phyloP scores from a whole-genome alignment of 116 monocot genomes.

The Dioscorea cayenensis region DNA sequence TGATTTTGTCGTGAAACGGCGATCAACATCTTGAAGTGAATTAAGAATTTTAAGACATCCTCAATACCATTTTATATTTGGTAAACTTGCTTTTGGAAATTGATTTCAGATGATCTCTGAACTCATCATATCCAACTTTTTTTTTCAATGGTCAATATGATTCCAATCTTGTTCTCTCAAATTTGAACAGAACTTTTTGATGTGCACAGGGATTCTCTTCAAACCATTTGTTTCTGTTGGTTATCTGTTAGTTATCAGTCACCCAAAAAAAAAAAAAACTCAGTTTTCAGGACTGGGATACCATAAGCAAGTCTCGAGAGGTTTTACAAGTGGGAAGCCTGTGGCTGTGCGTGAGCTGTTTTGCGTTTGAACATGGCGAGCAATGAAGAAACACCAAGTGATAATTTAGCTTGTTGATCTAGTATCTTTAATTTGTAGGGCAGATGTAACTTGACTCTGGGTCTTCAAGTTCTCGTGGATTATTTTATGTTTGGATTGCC shows the following conservation, averaged over 20 bases:
- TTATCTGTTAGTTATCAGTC: not conserved
- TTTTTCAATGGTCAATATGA: not conserved
- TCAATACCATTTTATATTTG: not conserved
- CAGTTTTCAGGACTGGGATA: not conserved
- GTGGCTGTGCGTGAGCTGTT: too few species aligned
- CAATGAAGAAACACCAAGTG: not conserved
- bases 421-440: too few species aligned
- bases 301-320: not conserved
- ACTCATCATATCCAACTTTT: not conserved
- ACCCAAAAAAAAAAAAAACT: not conserved
- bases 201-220: not conserved
- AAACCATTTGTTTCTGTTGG: not conserved
- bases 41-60: not conserved
- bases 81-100: not conserved
- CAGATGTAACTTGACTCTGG: not conserved
- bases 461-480: not conserved
- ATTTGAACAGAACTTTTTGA: not conserved
- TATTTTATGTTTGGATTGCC: too few species aligned
- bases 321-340: not conserved
- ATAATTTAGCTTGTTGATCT: not conserved
- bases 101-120: not conserved
- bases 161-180: not conserved
- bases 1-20: conserved; percentile 62
- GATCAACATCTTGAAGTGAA: conserved; percentile 29
- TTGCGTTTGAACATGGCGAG: not conserved